Evolutionary conservation across 2,329 filamentous ascomycete genomes (phyloP), one percentile per base, ranked within the genome.

Genomic region (Escovopsis sp.): DNA sequence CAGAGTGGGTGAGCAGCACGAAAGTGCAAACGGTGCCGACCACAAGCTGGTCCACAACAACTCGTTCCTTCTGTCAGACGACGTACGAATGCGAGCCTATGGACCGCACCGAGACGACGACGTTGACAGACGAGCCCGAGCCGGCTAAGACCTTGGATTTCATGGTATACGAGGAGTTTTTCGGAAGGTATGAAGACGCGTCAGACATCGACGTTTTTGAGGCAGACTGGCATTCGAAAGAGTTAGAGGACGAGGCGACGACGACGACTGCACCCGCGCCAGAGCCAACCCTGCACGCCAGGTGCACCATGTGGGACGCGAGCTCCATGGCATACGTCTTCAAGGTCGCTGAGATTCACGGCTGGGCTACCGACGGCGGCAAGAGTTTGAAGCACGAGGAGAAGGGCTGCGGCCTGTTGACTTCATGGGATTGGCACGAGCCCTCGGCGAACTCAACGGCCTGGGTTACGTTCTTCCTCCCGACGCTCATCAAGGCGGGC

Each of bases 11-110:
- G 23, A 37, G 35, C 12, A 34, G 31, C 27, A 37, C 32, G 1
- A 12, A 10, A 12, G 32, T 34, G 12, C 27, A 34, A 19, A 25
- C n/a, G 8, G 30, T 18, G 9, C 31, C 34, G 14, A 34, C 37
- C 2, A 35, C 33, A 7, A 29, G 25, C 8, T 30, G 25, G 35
- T 35, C 39, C 4, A 38, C 39, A 8, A 33, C 39, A 13, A 38
- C 33, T 3, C 34, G 35, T 27, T 38, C 39, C 2, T 18, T 10
- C 2, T 40, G 39, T 23, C 34, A 38, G 30, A 31, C 16, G 4
- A 30, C 38, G 13, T 14, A 31, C 10, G 39, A 37, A 14, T 40
- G 35, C 26, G 39, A 40, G n/a, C 25, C 30, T 15, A 33, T 27
- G 12, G 39, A 37, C 29, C 33, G 28, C 23, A 34, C 30, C 12